Conservation (phyloP, 768 basidiomycete species). For the Cubamyces lactineus region DNA sequence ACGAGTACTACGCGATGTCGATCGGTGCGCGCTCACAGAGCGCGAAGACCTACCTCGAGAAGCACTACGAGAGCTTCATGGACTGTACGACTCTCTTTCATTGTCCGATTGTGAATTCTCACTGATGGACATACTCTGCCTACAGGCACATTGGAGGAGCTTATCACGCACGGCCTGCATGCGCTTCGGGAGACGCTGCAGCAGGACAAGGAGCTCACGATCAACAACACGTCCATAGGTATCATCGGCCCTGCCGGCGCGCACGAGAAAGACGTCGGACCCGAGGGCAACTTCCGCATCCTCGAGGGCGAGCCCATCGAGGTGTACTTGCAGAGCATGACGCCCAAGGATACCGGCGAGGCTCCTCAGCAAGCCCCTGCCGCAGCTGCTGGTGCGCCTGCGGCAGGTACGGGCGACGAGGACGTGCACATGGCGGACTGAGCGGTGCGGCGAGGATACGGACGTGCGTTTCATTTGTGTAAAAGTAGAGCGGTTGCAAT, state of each 20-base stretch:
- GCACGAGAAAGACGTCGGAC: slow-evolving; percentile 55
- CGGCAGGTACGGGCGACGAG: slow-evolving; percentile 54
- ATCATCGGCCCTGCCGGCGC: slow-evolving; percentile 78
- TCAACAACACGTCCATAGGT: slow-evolving; percentile 93
- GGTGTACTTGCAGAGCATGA: slow-evolving; percentile 78
- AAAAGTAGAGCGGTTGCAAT: slow-evolving; percentile 19
- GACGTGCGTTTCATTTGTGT: slow-evolving; percentile 20
- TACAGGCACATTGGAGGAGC: slow-evolving; percentile 79
- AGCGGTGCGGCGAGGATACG: slow-evolving; percentile 6
- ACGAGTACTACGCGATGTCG: slow-evolving; percentile 98
- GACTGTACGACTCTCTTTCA: slow-evolving; percentile 60
- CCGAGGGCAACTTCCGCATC: slow-evolving; percentile 76
- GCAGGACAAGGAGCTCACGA: slow-evolving; percentile 95
- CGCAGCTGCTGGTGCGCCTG: slow-evolving; percentile 62
- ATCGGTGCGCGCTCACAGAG: slow-evolving; percentile 98
- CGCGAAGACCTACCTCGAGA: slow-evolving; percentile 98
- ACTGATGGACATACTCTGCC: not conserved
- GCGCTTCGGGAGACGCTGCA: slow-evolving; percentile 96
- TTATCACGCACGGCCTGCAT: slow-evolving; percentile 91
- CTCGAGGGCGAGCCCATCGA: slow-evolving; percentile 82
- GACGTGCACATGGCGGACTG: slow-evolving; percentile 88
- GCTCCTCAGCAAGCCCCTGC: slow-evolving; percentile 45
- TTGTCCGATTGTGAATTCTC: not conserved
- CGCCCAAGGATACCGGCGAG: slow-evolving; percentile 60
- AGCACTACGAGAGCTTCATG: slow-evolving; percentile 84